phyloP scores from a whole-genome alignment of 352 stramenopile species.

The Blastocystis sp. region DNA sequence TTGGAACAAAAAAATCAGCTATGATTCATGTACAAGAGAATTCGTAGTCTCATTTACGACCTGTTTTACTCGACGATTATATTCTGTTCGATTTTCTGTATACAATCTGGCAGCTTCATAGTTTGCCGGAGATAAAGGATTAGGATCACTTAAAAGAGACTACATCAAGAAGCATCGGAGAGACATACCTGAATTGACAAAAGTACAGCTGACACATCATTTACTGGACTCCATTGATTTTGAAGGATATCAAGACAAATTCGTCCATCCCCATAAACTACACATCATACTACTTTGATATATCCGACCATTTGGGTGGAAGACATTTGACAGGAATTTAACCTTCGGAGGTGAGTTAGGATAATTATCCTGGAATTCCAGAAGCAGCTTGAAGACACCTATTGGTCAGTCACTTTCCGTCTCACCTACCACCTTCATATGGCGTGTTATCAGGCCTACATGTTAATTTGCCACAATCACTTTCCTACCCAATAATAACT shows the following conservation, averaged over 20 bases:
- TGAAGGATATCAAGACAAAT: constrained; percentile 99
- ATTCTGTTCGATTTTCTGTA: constrained; percentile 97
- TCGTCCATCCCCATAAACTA: constrained; percentile 83
- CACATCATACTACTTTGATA: background rate
- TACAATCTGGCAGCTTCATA: constrained; percentile 93
- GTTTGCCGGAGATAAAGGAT: constrained; percentile 96
- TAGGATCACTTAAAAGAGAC: constrained; percentile 96
- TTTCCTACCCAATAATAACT: constrained; percentile 82
- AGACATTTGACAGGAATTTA: constrained; percentile 98
- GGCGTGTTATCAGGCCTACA: constrained; percentile 92
- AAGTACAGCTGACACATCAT: constrained; percentile 98
- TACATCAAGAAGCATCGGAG: constrained; percentile 71
- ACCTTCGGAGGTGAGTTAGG: constrained; percentile 97
- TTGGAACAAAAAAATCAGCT: constrained; percentile 40
- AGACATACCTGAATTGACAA: constrained; percentile 84
- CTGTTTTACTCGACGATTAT: constrained; percentile 95
- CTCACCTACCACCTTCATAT: constrained; percentile 84
- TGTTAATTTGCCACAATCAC: background rate
- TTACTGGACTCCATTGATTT: constrained; percentile 99
- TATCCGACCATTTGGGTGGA: constrained; percentile 90
- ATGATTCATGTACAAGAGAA: background rate
- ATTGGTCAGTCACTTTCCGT: background rate
- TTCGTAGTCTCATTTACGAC: constrained; percentile 93
- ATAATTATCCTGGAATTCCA: constrained; percentile 99
- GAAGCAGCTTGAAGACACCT: constrained; percentile 91